Evolutionary conservation across 2,329 filamentous ascomycete species (phyloP).

Genomic region (Ophiostoma sp.): DNA sequence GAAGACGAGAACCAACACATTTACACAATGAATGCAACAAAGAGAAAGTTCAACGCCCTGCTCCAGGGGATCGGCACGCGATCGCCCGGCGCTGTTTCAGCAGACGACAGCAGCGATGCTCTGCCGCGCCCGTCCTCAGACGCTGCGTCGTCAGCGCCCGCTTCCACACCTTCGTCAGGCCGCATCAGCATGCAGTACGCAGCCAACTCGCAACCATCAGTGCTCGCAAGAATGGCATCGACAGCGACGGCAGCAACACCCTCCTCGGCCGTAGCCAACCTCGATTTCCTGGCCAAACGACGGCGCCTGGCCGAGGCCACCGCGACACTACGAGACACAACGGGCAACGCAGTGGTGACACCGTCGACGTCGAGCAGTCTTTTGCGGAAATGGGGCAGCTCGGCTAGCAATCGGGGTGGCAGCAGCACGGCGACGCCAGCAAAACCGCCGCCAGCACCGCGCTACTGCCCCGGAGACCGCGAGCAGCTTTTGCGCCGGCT

Average conservation of each 20-base stretch:
- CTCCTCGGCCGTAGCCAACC: slow-evolving; percentile 28
- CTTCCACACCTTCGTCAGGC: background rate
- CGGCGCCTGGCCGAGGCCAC: slow-evolving; percentile 42
- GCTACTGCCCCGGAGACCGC: slow-evolving; percentile 82
- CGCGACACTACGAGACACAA: slow-evolving; percentile 30
- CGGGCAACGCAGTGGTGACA: slow-evolving; percentile 15
- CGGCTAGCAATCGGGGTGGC: background rate
- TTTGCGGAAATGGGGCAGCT: slow-evolving; percentile 6
- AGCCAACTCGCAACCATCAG: background rate
- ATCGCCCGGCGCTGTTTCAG: slow-evolving; percentile 39
- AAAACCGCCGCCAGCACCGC: slow-evolving; percentile 43
- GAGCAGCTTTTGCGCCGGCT: slow-evolving; percentile 74
- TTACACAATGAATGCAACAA: slow-evolving; percentile 62
- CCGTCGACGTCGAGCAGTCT: slow-evolving; percentile 1
- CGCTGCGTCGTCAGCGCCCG: background rate
- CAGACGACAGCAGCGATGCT: slow-evolving; percentile 32
- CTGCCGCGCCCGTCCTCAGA: slow-evolving; percentile 14
- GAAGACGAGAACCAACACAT: background rate
- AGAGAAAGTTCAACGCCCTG: slow-evolving; percentile 74
- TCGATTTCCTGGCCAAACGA: slow-evolving; percentile 47
- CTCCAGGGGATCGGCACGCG: slow-evolving; percentile 59
- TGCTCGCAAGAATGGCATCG: background rate
- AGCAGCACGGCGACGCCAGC: slow-evolving; percentile 1
- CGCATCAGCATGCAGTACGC: background rate
- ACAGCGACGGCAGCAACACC: slow-evolving; percentile 1